Evolutionary conservation across 345 rosid genomes (phyloP), one percentile per base, ranked within the genome.

Genomic region (Hibiscus trionum): DNA sequence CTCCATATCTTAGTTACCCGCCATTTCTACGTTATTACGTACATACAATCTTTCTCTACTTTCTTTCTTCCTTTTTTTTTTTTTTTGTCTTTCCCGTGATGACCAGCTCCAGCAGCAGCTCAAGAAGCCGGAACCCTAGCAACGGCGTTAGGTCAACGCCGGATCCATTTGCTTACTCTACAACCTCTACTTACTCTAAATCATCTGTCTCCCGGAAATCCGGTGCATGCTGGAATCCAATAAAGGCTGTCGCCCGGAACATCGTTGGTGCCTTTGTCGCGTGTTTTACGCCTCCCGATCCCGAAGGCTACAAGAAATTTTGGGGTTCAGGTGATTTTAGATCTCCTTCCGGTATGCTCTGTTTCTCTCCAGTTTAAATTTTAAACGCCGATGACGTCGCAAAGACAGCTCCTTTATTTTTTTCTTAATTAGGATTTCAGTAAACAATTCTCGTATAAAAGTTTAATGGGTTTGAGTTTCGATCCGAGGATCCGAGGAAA

Each of bases 261-360:
- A 75, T 91, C 61, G 87, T 82, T 11, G 87, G 88, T 33, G 75
- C 85, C 58, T 94, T 94, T 76, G 52, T 81, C 16, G 71, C 76
- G 14, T 94, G 97, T 79, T 88, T 94, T 77, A 82, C 91, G 27
- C 98, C 95, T 47, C 93, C 91, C 0, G 88, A 80, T 44, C 8
- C 84, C 11, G 58, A 66, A 4, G 69, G 27, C 69, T 72, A 87
- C 58, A 82, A 69, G 67, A 71, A 62, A 50, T 73, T 78, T 44
- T 65, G 14, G 5, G 73, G 75, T 63, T 84, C 90, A 44, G 81
- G 73, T 1, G 84, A 82, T 46, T 71, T 72, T 67, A 79, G 68
- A 60, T 35, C 82, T 75, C 77, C 69, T 60, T 71, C 82, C 6
- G 86, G 87, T 86, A 72, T 65, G 39, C 33, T 27, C 17, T 42